A percentile compares a stretch with the other conserved stretches of the same genome.
phyloP scores from a whole-genome alignment of 306 rosid species.

The Ormosia emarginata region DNA sequence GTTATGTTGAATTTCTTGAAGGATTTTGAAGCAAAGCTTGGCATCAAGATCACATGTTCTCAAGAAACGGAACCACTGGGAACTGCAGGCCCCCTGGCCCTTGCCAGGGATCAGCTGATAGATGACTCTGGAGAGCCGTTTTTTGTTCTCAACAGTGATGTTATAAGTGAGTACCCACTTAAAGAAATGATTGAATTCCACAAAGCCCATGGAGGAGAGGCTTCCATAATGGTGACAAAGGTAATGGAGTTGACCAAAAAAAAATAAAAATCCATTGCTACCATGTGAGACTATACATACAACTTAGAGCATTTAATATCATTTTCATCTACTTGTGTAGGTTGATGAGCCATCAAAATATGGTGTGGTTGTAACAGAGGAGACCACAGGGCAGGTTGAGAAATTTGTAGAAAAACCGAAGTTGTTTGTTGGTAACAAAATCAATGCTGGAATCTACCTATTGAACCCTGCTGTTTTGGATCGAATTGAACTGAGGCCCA shows the following conservation, averaged over 20 bases:
- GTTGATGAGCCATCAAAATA: constrained; percentile 99
- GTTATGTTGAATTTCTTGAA: constrained; percentile 96
- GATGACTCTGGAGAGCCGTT: constrained; percentile 88
- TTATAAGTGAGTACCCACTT: constrained; percentile 94
- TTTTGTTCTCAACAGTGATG: constrained; percentile 98
- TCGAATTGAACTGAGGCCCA: constrained; percentile 85
- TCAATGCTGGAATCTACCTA: constrained; percentile 96
- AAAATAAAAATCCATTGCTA: neutral
- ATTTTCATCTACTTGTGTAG: constrained; percentile 45
- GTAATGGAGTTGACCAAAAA: constrained; percentile 34
- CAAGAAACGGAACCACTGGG: constrained; percentile 99
- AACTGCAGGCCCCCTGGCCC: constrained; percentile 98
- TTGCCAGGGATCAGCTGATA: constrained; percentile 91
- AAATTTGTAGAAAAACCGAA: constrained; percentile 96
- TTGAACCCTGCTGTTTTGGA: constrained; percentile 87
- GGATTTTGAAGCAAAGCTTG: constrained; percentile 86
- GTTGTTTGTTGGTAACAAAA: constrained; percentile 95
- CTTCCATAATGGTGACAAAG: constrained; percentile 99
- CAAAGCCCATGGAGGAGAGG: constrained; percentile 94
- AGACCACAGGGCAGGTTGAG: constrained; percentile 85
- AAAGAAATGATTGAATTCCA: constrained; percentile 89
- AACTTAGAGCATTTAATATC: neutral
- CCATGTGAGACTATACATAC: neutral
- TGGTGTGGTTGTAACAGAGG: constrained; percentile 94
- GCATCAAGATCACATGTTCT: constrained; percentile 94